Base-by-base conservation (phyloP, 805 yeast genomes). In the Ogataea pignaliae region DNA sequence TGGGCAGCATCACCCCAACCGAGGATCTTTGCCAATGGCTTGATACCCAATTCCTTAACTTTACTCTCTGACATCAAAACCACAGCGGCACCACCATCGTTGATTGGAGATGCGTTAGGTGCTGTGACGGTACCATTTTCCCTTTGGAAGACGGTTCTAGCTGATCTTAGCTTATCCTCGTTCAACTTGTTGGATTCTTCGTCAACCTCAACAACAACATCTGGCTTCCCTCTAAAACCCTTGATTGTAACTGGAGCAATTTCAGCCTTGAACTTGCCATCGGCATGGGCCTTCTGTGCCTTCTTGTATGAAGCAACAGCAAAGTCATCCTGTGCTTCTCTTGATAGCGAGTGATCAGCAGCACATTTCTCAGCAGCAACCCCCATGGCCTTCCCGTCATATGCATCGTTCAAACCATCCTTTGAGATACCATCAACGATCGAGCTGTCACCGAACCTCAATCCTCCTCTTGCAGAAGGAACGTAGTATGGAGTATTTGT, bases 1-100 rank as follows among this genome's bases (percentile, higher is more conserved):
- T 88, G 90, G 45, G 95, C 99, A 60, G 98, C 98, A 66, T 93
- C 99, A 69, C 96, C 99, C 96, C 96, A 91, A 48, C 97, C 95
- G 42, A 78, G 64, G 58, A 93, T 83, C 66, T 81, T 81, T 48
- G 97, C 98, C 50, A 93, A 65, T 52, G 99, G 99, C 64, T 74
- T 88, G 62, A 93, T 72, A 37, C 85, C 84, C 57, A 89, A 79
- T 75, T 90, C 96, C 65, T 81, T 79, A 58, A 90, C 75, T 73
- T 90, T 89, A 51, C 71, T 71, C 63, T 80, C 97, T 46, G 96
- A 85, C 41, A 88, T 93, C 54, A 93, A 76, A 37, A 93, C 73
- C 33, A 93, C 79, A 40, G 98, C 98, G 44, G 98, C 97, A 65
- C 88, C 98, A 70, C 99, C 99, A 68, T 93, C 99, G 68, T 91